Evolutionary conservation across 305 asterid species (phyloP).

Genomic region (Ilex paraguariensis): DNA sequence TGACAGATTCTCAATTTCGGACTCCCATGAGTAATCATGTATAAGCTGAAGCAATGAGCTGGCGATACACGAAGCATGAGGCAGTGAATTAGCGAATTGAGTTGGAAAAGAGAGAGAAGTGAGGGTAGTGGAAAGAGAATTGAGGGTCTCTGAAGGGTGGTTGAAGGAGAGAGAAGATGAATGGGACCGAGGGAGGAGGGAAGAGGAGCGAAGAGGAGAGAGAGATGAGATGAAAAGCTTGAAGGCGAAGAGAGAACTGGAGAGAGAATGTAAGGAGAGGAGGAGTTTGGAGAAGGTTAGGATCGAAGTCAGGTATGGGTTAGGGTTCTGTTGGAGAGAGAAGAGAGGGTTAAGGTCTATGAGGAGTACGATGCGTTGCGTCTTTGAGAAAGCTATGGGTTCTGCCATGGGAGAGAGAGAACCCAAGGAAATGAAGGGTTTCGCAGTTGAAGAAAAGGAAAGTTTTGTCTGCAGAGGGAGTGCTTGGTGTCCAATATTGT

Average conservation of each 20-base stretch:
- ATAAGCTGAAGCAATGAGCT: conserved; percentile 57
- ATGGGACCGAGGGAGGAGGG: conserved; percentile 29
- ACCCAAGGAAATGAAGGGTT: too few relatives aligned
- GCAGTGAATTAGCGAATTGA: conserved; percentile 9
- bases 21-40: conserved; percentile 74
- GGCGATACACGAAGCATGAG: conserved; percentile 38
- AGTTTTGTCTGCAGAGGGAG: too few relatives aligned
- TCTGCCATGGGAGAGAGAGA: conserved; percentile 31
- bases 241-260: conserved; percentile 59
- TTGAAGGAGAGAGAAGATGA: conserved; percentile 46
- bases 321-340: conserved; percentile 35
- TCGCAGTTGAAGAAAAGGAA: too few relatives aligned
- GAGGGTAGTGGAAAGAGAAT: conserved; percentile 23
- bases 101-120: conserved; percentile 28
- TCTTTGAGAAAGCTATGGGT: conserved; percentile 44
- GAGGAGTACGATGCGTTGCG: conserved; percentile 71
- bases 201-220: conserved; percentile 51
- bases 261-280: conserved; percentile 56
- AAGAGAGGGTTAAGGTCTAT: conserved; percentile 78
- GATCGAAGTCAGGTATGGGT: conserved; percentile 49
- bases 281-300: conserved; percentile 53
- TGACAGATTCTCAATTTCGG: conserved; percentile 27
- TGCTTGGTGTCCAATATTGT: too few relatives aligned
- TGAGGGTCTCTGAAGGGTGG: conserved; percentile 24
- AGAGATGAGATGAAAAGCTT: conserved; percentile 80